phyloP scores from a whole-genome alignment of 2,329 filamentous ascomycete genomes.

The Hypoxylon sp. region DNA sequence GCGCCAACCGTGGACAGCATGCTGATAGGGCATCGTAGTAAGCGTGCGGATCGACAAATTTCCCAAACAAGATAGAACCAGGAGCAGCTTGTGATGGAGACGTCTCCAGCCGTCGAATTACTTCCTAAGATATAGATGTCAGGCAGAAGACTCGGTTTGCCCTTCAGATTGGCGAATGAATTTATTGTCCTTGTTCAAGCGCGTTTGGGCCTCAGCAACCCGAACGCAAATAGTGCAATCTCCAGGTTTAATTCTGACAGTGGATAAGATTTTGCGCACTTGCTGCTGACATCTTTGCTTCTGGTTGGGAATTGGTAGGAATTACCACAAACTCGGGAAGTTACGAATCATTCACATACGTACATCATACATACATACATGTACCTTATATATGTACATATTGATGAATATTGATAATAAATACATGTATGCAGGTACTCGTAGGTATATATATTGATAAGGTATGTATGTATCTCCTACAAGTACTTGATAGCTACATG shows the following conservation, averaged over 20 bases:
- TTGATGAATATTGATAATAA: too few species aligned
- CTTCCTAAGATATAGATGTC: not conserved
- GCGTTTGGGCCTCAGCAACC: not conserved
- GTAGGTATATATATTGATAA: too few species aligned
- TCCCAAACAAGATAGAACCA: not conserved
- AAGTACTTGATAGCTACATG: too few species aligned
- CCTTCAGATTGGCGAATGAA: not conserved
- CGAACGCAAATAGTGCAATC: not conserved
- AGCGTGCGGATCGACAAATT: not conserved
- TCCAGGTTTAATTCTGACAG: not conserved
- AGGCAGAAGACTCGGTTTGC: not conserved
- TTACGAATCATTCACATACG: not conserved
- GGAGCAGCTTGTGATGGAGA: not conserved
- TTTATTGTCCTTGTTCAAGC: not conserved
- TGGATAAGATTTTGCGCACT: not conserved
- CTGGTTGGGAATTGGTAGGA: not conserved
- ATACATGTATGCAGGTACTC: too few species aligned
- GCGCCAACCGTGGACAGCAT: constrained; percentile 46
- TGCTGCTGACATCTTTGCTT: not conserved
- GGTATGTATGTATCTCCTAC: too few species aligned
- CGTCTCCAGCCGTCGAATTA: not conserved
- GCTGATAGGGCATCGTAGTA: constrained; percentile 44
- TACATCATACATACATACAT: too few species aligned
- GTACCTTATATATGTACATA: too few species aligned
- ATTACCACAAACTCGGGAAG: not conserved